Percentiles rank a stretch among this genome's conserved stretches.
These are phyloP conservation scores for Xylariomycetidae sp. DNA, from an alignment of 2,329 filamentous ascomycete genomes.

Conservation along the genomic window DNA sequence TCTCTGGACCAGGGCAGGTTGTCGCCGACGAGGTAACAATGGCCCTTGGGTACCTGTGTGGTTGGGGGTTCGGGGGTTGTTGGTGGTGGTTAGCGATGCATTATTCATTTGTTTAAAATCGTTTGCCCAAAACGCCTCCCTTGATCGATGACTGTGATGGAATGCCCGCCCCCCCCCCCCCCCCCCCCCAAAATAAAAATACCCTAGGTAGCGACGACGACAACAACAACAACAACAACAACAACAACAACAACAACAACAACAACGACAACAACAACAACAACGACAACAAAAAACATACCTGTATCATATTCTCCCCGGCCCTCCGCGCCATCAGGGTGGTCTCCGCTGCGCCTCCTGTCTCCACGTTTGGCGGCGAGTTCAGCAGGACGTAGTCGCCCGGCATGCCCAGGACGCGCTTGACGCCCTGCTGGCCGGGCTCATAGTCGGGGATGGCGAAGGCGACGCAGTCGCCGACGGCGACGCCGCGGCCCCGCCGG, in stretches of 20 bases:
- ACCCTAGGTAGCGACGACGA: too few relatives aligned
- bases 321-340: neutral
- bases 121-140: too few relatives aligned
- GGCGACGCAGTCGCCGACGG: constrained; percentile 79
- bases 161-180: too few relatives aligned
- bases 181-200: too few relatives aligned
- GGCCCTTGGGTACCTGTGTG: constrained; percentile 75
- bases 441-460: constrained; percentile 68
- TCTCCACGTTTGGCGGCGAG: constrained; percentile 38
- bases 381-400: constrained; percentile 70
- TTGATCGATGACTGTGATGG: too few relatives aligned
- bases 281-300: too few relatives aligned
- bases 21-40: constrained; percentile 89
- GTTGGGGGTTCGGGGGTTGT: too few relatives aligned
- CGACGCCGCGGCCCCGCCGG: constrained; percentile 59
- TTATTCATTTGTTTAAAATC: too few relatives aligned
- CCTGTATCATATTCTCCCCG: constrained; percentile 60
- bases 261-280: too few relatives aligned
- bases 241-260: too few relatives aligned
- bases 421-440: constrained; percentile 58
- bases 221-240: too few relatives aligned
- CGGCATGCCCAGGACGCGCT: constrained; percentile 73
- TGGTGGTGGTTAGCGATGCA: too few relatives aligned
- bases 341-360: neutral
- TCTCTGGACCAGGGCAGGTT: constrained; percentile 81